Conservation (phyloP, 768 basidiomycete genomes). For the Suillus luteus region DNA sequence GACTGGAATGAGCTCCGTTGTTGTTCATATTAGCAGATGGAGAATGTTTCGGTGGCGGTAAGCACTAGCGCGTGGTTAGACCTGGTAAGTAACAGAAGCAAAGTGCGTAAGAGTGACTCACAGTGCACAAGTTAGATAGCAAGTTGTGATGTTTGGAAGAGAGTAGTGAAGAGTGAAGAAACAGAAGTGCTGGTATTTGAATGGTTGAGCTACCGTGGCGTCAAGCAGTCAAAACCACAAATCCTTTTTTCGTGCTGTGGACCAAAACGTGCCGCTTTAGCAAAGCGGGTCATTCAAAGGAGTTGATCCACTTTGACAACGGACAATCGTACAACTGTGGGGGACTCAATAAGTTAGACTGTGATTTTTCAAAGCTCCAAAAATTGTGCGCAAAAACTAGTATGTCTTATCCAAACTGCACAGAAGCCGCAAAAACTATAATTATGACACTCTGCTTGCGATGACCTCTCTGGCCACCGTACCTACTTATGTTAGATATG, state of each 20-base stretch:
- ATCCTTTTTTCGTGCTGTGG: not conserved
- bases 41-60: not conserved
- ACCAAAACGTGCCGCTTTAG: no score
- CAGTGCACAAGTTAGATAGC: not conserved
- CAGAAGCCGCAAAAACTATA: no score
- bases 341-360: not conserved
- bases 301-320: not conserved
- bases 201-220: no score
- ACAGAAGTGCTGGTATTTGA: not conserved
- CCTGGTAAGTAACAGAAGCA: not conserved
- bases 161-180: no score
- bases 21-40: not conserved
- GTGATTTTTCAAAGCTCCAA: not conserved
- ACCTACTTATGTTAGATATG: no score
- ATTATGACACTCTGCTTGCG: no score
- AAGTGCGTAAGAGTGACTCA: not conserved
- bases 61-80: not conserved
- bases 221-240: not conserved
- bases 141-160: not conserved
- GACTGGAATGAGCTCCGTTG: not conserved
- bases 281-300: not conserved
- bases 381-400: not conserved
- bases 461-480: no score
- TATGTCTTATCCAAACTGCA: no score
- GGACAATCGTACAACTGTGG: not conserved